A percentile compares a stretch with the other conserved stretches of the same genome.
Evolutionary conservation across 768 basidiomycete species (phyloP).

Genomic region (Xerocomellus amylosporus): DNA sequence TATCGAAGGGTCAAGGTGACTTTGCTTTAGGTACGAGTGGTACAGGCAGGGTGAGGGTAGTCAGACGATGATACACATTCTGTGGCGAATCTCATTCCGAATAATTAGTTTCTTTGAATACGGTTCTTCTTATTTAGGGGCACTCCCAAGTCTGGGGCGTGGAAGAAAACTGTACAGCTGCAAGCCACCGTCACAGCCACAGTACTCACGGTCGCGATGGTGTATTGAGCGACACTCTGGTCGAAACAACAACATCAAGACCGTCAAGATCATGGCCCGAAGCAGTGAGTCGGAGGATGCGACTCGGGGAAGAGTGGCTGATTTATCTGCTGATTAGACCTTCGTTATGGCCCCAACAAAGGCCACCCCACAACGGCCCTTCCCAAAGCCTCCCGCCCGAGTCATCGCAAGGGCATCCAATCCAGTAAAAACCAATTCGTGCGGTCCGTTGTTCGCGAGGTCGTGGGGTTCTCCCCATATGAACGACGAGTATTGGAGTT

Average conservation of each 20-base stretch:
- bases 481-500: constrained; percentile 98
- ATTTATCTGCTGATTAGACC: constrained; percentile 48
- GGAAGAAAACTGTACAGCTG: constrained; percentile 54
- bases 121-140: constrained; percentile 8
- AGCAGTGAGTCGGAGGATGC: constrained; percentile 53
- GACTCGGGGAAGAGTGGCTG: background rate
- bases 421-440: constrained; percentile 93
- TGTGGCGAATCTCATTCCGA: constrained; percentile 14
- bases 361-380: constrained; percentile 89
- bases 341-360: constrained; percentile 81
- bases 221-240: constrained; percentile 21
- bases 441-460: constrained; percentile 91
- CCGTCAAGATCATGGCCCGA: constrained; percentile 66
- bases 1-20: constrained; percentile 43
- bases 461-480: constrained; percentile 95
- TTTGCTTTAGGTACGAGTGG: constrained; percentile 24
- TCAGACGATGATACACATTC: constrained; percentile 42
- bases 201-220: constrained; percentile 18
- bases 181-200: constrained; percentile 52
- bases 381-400: constrained; percentile 69
- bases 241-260: constrained; percentile 45
- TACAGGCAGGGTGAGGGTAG: constrained; percentile 48
- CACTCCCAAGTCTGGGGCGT: constrained; percentile 21
- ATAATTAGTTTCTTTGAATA: constrained; percentile 10
- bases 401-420: constrained; percentile 88